Evolutionary conservation across 179 eudicot genomes (phyloP).

Genomic region (Carnegiea gigantea): DNA sequence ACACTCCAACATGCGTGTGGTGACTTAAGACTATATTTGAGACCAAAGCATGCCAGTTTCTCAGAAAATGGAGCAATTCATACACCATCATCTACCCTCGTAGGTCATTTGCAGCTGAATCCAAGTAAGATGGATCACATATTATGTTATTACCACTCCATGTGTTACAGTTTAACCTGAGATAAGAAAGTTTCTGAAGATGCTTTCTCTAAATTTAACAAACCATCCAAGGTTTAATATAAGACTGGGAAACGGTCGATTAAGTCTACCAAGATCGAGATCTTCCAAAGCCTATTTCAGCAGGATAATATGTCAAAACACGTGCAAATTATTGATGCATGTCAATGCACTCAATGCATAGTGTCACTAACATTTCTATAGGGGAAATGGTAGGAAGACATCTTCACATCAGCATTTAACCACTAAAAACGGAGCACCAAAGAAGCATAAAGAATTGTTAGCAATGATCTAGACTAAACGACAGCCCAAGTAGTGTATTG

Average conservation of each 20-base stretch:
- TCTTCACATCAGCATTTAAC: not conserved
- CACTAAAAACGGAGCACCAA: not conserved
- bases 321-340: not conserved
- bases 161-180: not conserved
- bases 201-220: not conserved
- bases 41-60: not conserved
- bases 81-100: not conserved
- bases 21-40: not conserved
- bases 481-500: not conserved
- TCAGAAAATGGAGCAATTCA: not conserved
- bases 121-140: not conserved
- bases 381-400: not conserved
- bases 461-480: not conserved
- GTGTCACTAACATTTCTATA: not conserved
- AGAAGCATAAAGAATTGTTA: conserved; percentile 1
- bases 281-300: not conserved
- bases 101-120: not conserved
- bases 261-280: not conserved
- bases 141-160: not conserved
- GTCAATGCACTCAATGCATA: not conserved
- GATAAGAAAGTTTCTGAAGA: not conserved
- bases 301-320: not conserved
- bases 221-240: not conserved
- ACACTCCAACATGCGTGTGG: not conserved
- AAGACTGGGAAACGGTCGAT: not conserved